phyloP scores from a whole-genome alignment of 441 rosid genomes.

The Syzygium malaccense region DNA sequence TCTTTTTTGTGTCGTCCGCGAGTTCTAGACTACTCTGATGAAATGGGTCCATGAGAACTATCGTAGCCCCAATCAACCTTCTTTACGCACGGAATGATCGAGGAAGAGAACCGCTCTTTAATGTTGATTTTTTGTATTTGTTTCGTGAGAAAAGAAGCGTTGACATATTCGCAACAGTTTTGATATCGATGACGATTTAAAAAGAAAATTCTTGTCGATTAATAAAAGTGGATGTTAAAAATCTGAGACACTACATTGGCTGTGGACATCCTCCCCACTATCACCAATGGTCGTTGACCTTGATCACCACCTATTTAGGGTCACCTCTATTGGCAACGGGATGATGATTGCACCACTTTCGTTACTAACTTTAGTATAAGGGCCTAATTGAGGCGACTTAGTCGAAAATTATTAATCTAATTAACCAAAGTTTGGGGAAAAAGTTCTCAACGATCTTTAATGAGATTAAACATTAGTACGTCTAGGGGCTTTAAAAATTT shows the following conservation, averaged over 20 bases:
- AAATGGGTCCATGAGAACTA: rapidly evolving
- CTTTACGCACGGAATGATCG: background rate
- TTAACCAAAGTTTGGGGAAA: background rate
- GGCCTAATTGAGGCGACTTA: background rate
- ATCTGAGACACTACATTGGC: background rate
- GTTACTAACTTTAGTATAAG: background rate
- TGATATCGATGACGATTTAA: background rate
- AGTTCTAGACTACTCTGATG: background rate
- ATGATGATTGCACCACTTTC: background rate
- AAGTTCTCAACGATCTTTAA: background rate
- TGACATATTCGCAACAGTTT: background rate
- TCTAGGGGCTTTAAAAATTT: background rate
- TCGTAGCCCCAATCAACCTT: background rate
- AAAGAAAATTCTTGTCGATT: background rate
- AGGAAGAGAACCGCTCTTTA: background rate
- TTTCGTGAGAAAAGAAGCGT: background rate
- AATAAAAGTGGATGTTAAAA: background rate
- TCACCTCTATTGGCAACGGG: background rate
- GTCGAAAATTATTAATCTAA: background rate
- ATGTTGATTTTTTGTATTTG: background rate
- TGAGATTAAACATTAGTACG: background rate
- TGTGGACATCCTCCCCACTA: background rate
- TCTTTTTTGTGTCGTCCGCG: background rate
- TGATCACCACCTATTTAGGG: background rate
- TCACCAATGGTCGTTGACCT: background rate